Percentiles rank a stretch among this genome's conserved stretches.
Evolutionary conservation across 2,329 filamentous ascomycete species (phyloP).

Genomic region (Xylariaceae sp.): DNA sequence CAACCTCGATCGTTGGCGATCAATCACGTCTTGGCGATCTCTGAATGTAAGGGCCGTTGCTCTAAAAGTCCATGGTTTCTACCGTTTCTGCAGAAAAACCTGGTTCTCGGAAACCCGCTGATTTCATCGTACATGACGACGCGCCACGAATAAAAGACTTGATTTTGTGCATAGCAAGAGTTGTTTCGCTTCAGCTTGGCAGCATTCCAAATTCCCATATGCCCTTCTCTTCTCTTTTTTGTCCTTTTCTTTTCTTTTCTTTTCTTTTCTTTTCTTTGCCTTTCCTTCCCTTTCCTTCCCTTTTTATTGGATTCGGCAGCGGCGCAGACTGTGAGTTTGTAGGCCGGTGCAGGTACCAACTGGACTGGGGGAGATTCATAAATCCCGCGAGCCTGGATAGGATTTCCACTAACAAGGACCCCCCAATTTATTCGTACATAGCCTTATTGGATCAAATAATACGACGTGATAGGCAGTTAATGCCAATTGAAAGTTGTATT

Average conservation of each 20-base stretch:
- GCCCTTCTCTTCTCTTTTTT: slow-evolving; percentile 3
- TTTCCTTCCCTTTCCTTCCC: no score
- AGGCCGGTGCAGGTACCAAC: background rate
- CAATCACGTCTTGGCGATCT: background rate
- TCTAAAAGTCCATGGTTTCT: no score
- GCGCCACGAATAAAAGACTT: background rate
- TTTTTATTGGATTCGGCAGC: background rate
- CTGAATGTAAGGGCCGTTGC: background rate
- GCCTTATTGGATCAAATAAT: no score
- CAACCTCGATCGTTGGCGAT: no score
- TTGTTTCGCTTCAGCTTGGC: background rate
- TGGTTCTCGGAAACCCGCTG: background rate
- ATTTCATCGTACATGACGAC: background rate
- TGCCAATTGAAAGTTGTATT: no score
- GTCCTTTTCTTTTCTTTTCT: no score
- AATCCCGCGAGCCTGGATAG: background rate
- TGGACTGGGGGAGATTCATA: background rate
- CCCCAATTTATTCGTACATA: no score
- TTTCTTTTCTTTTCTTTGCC: no score
- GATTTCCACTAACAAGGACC: no score
- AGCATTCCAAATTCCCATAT: background rate
- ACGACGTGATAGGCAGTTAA: no score
- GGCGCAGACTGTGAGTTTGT: background rate
- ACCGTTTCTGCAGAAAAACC: background rate
- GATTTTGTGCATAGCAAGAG: background rate